Conservation (phyloP, 352 stramenopile species). For the Phytopythium mirpurense region DNA sequence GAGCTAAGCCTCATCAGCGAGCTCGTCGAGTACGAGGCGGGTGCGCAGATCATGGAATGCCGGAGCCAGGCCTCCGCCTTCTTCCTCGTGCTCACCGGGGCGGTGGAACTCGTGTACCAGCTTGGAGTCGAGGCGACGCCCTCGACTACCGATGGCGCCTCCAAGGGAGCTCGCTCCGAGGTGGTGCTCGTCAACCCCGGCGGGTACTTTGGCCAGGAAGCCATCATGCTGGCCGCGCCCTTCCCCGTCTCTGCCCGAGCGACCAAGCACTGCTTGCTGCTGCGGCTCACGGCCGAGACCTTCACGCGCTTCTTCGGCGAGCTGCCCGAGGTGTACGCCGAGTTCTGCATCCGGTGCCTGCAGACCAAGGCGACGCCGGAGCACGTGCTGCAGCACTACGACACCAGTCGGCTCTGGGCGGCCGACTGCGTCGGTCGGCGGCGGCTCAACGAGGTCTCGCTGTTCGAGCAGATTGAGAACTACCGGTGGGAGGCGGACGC, state of each 20-base stretch:
- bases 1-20: conserved; percentile 52
- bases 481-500: conserved; percentile 55
- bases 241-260: conserved; percentile 31
- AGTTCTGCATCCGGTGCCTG: conserved; percentile 69
- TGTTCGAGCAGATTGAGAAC: conserved; percentile 68
- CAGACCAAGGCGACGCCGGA: conserved; percentile 35
- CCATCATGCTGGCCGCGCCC: conserved; percentile 39
- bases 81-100: conserved; percentile 40
- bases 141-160: too few relatives aligned
- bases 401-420: conserved; percentile 48
- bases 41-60: conserved; percentile 22
- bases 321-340: conserved; percentile 47
- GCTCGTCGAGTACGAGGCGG: conserved; percentile 30
- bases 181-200: conserved; percentile 36
- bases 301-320: conserved; percentile 57
- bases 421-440: conserved; percentile 44
- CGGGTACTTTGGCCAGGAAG: conserved; percentile 64
- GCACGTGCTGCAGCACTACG: conserved; percentile 70
- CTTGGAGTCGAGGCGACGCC: background rate
- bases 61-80: conserved; percentile 27
- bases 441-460: conserved; percentile 37
- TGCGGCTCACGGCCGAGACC: conserved; percentile 28
- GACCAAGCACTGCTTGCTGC: conserved; percentile 38
- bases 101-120: conserved; percentile 34
- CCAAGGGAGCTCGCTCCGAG: conserved; percentile 10